Evolutionary conservation across 83 land plant species (phyloP).

Genomic region (Isoetes engelmannii): DNA sequence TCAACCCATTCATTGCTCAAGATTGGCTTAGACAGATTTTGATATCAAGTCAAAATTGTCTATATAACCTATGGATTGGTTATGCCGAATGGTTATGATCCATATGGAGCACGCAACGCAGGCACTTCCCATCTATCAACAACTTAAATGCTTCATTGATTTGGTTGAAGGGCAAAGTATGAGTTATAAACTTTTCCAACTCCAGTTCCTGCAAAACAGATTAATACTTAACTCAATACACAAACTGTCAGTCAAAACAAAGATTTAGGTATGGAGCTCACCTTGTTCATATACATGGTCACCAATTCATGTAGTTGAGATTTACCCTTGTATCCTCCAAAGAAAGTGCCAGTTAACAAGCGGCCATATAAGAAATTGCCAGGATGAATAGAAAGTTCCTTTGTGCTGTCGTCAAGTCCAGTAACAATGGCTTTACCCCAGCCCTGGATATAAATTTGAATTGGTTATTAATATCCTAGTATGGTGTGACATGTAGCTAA

Average conservation of each 20-base stretch:
- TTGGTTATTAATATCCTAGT: neutral
- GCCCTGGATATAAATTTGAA: neutral
- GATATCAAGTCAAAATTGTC: too few relatives aligned
- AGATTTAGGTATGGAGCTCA: neutral
- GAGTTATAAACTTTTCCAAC: too few relatives aligned
- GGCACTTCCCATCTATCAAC: too few relatives aligned
- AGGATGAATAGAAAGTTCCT: neutral
- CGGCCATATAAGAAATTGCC: constrained; percentile 2
- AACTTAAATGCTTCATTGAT: too few relatives aligned
- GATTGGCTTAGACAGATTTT: too few relatives aligned
- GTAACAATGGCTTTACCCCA: neutral
- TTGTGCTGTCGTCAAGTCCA: neutral
- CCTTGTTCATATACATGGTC: constrained; percentile 1
- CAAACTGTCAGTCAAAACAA: neutral
- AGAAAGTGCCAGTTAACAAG: neutral
- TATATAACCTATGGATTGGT: too few relatives aligned
- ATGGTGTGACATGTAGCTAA: neutral
- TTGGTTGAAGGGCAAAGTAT: too few relatives aligned
- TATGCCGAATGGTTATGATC: too few relatives aligned
- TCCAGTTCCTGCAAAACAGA: too few relatives aligned
- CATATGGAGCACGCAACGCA: too few relatives aligned
- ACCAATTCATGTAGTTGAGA: constrained; percentile 4
- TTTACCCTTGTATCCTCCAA: constrained; percentile 13
- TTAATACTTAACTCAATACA: too few relatives aligned
- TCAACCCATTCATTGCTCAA: too few relatives aligned